These are phyloP conservation scores for Cucurbita ficifolia DNA, from an alignment of 306 rosid genomes.

Conservation along the genomic window DNA sequence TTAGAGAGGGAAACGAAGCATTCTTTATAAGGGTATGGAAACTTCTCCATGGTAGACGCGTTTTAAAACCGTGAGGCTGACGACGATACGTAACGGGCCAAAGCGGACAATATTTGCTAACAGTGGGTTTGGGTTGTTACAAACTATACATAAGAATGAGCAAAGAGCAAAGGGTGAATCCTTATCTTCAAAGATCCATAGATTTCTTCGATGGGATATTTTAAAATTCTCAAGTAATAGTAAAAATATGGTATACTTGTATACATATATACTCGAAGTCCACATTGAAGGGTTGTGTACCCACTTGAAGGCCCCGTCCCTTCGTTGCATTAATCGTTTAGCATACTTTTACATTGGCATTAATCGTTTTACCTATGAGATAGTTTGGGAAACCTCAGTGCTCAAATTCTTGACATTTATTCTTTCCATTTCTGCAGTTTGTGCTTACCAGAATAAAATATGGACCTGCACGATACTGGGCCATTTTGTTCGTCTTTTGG, in stretches of 20 bases:
- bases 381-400: not conserved
- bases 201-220: not conserved
- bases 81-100: no score
- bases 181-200: not conserved
- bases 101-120: no score
- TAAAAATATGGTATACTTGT: not conserved
- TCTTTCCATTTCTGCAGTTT: slow-evolving; percentile 43
- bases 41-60: no score
- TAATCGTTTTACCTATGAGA: not conserved
- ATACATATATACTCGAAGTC: not conserved
- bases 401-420: not conserved
- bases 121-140: no score
- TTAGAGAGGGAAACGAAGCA: no score
- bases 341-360: not conserved
- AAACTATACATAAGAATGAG: no score
- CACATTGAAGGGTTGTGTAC: not conserved
- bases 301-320: not conserved
- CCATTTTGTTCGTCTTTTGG: slow-evolving; percentile 93
- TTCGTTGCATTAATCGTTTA: not conserved
- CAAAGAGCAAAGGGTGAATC: not conserved
- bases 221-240: no score
- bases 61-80: no score
- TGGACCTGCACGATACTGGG: slow-evolving; percentile 99
- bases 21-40: no score
- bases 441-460: slow-evolving; percentile 93